Evolutionary conservation across 352 stramenopile genomes (phyloP).

Genomic region (Pythium brachiatum): DNA sequence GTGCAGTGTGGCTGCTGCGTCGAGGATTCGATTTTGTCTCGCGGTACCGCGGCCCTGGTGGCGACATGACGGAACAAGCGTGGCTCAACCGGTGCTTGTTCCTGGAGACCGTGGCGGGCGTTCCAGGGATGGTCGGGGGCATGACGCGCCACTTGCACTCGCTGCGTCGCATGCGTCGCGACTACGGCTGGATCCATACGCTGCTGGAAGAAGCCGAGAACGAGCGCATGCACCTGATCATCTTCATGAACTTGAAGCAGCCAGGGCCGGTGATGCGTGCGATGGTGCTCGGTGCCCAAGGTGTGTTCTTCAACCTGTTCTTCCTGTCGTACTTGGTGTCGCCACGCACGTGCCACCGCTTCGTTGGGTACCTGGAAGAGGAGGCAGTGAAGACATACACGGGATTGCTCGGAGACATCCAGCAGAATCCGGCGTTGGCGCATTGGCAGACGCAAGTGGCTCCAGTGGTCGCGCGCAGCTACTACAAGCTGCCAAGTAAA

Average conservation of each 20-base stretch:
- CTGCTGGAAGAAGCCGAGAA: slow-evolving; percentile 92
- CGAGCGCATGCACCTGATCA: slow-evolving; percentile 92
- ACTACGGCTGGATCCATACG: slow-evolving; percentile 90
- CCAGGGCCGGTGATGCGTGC: slow-evolving; percentile 67
- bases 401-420: slow-evolving; percentile 87
- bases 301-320: slow-evolving; percentile 86
- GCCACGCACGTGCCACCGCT: slow-evolving; percentile 86
- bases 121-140: slow-evolving; percentile 72
- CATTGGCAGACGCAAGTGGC: slow-evolving; percentile 69
- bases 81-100: slow-evolving; percentile 75
- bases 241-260: slow-evolving; percentile 89
- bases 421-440: slow-evolving; percentile 42
- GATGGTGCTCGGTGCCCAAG: slow-evolving; percentile 73
- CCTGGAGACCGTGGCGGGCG: slow-evolving; percentile 71
- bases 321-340: slow-evolving; percentile 86
- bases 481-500: slow-evolving; percentile 83
- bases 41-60: slow-evolving; percentile 45
- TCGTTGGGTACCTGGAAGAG: slow-evolving; percentile 93
- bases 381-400: slow-evolving; percentile 92
- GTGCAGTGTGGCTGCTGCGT: slow-evolving; percentile 44
- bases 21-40: slow-evolving; percentile 46
- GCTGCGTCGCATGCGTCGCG: slow-evolving; percentile 69
- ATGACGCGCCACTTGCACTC: slow-evolving; percentile 77
- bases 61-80: slow-evolving; percentile 52
- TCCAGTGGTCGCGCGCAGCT: slow-evolving; percentile 76